Conservation (phyloP, 2,329 filamentous ascomycete species). For the Akanthomyces dipterigenus region DNA sequence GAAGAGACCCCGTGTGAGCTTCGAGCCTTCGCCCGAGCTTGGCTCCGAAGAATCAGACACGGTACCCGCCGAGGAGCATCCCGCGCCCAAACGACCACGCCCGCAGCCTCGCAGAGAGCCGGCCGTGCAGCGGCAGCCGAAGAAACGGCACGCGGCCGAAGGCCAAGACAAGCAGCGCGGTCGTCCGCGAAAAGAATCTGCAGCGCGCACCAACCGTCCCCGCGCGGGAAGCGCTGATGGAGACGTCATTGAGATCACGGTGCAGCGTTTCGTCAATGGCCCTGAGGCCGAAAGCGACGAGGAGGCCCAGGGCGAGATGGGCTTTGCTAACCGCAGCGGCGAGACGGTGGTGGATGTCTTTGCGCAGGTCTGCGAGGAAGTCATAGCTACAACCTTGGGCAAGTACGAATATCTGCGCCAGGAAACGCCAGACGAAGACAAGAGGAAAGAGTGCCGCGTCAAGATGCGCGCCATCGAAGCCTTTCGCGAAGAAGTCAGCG, state of each 20-base stretch:
- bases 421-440: slow-evolving; percentile 35
- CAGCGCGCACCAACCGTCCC: too few species aligned
- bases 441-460: slow-evolving; percentile 46
- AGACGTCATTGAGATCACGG: slow-evolving; percentile 44
- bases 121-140: slow-evolving; percentile 7
- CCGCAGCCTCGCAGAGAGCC: slow-evolving; percentile 19
- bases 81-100: slow-evolving; percentile 24
- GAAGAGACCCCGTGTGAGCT: slow-evolving; percentile 4
- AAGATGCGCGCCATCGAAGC: slow-evolving; percentile 52
- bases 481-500: slow-evolving; percentile 51
- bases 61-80: slow-evolving; percentile 20
- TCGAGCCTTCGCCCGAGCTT: slow-evolving; percentile 34
- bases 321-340: slow-evolving; percentile 45
- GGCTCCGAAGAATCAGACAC: slow-evolving; percentile 29
- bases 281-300: slow-evolving; percentile 33
- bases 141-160: neutral
- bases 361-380: slow-evolving; percentile 53
- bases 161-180: slow-evolving; percentile 11
- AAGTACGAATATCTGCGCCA: slow-evolving; percentile 36
- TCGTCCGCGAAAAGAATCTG: slow-evolving; percentile 14
- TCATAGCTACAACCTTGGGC: slow-evolving; percentile 44
- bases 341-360: slow-evolving; percentile 59
- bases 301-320: slow-evolving; percentile 43
- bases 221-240: slow-evolving; percentile 11
- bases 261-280: slow-evolving; percentile 52